Evolutionary conservation across 352 stramenopile species (phyloP).

Genomic region (Globisporangium spiculum): DNA sequence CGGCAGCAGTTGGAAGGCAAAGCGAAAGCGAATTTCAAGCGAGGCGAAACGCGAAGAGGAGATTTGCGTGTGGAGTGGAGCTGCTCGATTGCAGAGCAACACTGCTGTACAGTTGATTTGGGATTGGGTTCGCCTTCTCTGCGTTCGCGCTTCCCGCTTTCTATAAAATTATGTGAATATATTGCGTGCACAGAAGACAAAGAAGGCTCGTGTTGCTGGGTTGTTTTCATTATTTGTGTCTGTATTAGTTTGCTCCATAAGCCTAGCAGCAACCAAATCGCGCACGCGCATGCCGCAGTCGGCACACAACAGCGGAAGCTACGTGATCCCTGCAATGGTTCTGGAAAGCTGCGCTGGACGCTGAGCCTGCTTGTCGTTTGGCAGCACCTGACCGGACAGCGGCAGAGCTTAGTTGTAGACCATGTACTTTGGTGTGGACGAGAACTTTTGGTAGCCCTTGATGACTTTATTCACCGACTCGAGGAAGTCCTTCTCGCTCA

Average conservation of each 20-base stretch:
- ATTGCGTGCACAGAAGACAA: constrained; percentile 6
- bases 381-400: not conserved
- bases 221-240: constrained; percentile 1
- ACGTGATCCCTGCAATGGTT: not conserved
- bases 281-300: not conserved
- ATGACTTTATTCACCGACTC: constrained; percentile 99
- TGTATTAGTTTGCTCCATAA: constrained; percentile 8
- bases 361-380: not conserved
- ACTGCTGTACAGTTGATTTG: not conserved
- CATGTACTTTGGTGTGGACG: constrained; percentile 99
- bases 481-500: constrained; percentile 99
- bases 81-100: constrained; percentile 4
- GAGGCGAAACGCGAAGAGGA: not conserved
- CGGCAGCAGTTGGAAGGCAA: not conserved
- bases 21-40: not conserved
- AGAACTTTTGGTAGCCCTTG: constrained; percentile 99
- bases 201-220: not conserved
- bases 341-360: not conserved
- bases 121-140: not conserved
- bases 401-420: constrained; percentile 91
- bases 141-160: not conserved
- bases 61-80: not conserved
- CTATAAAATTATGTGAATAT: constrained; percentile 22
- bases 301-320: not conserved
- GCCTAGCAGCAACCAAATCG: not conserved